These are phyloP conservation scores for Ceratocystis variospora DNA, from an alignment of 2,329 filamentous ascomycete genomes.

Conservation along the genomic window DNA sequence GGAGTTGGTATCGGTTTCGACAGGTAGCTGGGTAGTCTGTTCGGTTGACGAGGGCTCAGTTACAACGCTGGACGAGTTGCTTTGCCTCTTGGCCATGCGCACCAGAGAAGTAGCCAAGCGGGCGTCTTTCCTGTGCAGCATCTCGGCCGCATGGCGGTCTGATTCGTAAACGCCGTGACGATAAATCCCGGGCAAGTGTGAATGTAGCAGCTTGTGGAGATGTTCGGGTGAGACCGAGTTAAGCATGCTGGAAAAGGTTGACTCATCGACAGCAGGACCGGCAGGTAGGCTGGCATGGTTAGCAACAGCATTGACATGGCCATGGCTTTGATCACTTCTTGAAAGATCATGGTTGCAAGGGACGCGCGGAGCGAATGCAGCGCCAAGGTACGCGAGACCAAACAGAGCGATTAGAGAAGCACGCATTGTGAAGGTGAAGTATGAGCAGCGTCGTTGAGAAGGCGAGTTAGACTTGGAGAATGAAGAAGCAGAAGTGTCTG, in stretches of 20 bases:
- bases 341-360: neutral
- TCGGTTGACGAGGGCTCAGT: constrained; percentile 21
- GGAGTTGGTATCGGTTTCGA: constrained; percentile 13
- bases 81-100: constrained; percentile 48
- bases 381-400: constrained; percentile 12
- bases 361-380: constrained; percentile 8
- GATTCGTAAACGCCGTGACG: constrained; percentile 54
- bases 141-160: constrained; percentile 49
- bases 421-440: constrained; percentile 13
- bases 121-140: constrained; percentile 46
- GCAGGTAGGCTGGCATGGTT: constrained; percentile 1
- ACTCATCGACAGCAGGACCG: constrained; percentile 9
- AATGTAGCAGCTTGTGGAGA: constrained; percentile 53
- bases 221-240: constrained; percentile 43
- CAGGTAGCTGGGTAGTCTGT: constrained; percentile 9
- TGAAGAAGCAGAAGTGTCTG: constrained; percentile 2
- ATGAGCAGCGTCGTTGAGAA: constrained; percentile 9
- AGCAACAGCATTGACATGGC: neutral
- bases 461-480: neutral
- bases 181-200: constrained; percentile 48
- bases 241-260: constrained; percentile 28
- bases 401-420: constrained; percentile 12
- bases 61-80: constrained; percentile 29
- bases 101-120: constrained; percentile 49
- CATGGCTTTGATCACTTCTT: neutral